Percentiles rank a stretch among this genome's conserved stretches.
Conservation (phyloP, 2,329 filamentous ascomycete species). For the Plenodomus tracheiphilus region DNA sequence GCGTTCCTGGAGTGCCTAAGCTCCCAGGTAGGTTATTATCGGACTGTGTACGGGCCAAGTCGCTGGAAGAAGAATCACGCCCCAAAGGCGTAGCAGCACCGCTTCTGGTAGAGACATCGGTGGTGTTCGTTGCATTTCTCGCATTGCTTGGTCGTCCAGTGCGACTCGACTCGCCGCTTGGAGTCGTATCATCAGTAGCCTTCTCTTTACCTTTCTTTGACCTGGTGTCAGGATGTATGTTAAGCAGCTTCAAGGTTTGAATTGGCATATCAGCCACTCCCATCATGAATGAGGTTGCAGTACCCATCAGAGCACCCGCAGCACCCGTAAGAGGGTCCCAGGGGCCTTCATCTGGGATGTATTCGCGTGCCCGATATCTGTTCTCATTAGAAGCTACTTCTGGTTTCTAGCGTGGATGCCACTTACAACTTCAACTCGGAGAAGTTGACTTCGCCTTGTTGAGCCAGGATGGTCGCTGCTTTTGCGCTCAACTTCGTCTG, state of each 20-base stretch:
- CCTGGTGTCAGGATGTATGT: conserved; percentile 47
- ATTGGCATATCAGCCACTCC: conserved; percentile 74
- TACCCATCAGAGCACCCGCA: conserved; percentile 77
- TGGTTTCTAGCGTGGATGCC: background rate
- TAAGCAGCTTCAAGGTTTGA: conserved; percentile 55
- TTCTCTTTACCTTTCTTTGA: conserved; percentile 34
- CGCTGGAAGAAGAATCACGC: conserved; percentile 1
- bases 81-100: conserved; percentile 19
- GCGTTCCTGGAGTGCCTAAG: conserved; percentile 22
- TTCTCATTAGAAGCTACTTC: conserved; percentile 9
- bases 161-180: conserved; percentile 18
- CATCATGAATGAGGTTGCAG: conserved; percentile 79
- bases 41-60: conserved; percentile 9
- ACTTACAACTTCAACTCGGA: conserved; percentile 45
- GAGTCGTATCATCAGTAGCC: conserved; percentile 12
- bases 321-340: conserved; percentile 53
- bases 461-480: conserved; percentile 43
- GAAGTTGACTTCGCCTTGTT: conserved; percentile 42
- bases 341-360: conserved; percentile 45
- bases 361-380: conserved; percentile 45
- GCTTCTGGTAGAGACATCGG: conserved; percentile 18
- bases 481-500: conserved; percentile 41
- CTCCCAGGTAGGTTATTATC: conserved; percentile 11
- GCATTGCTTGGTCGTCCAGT: conserved; percentile 14
- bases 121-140: conserved; percentile 16